These are phyloP conservation scores for Malus fusca DNA, from an alignment of 306 rosid species.

Conservation along the genomic window DNA sequence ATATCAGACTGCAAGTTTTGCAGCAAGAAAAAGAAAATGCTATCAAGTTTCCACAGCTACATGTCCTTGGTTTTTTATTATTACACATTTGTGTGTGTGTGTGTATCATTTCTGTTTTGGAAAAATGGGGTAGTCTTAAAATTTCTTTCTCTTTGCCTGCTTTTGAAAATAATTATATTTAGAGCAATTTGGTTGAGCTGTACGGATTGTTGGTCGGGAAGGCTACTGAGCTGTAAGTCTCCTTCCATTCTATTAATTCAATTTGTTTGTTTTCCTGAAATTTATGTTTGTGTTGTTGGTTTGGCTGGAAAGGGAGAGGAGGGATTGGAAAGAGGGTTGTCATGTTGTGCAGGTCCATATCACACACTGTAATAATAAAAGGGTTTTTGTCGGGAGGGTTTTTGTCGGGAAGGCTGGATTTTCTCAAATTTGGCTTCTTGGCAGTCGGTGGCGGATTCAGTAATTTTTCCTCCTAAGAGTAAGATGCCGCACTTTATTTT, in stretches of 20 bases:
- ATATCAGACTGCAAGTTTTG: slow-evolving; percentile 5
- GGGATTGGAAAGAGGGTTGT: slow-evolving; percentile 19
- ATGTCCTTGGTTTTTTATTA: slow-evolving; percentile 17
- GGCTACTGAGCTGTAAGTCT: slow-evolving; percentile 18
- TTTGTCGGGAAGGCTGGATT: slow-evolving; percentile 6
- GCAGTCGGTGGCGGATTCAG: no score
- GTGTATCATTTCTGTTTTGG: neutral
- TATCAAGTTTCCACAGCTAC: neutral
- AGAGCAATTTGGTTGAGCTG: slow-evolving; percentile 4
- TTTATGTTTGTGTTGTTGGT: slow-evolving; percentile 11
- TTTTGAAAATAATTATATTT: neutral
- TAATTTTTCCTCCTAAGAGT: no score
- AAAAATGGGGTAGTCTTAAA: slow-evolving; percentile 1
- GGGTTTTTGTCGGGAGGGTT: neutral
- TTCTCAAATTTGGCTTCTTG: neutral
- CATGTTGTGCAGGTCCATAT: slow-evolving; percentile 19
- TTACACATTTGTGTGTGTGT: neutral
- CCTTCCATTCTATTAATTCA: neutral
- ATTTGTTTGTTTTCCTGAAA: slow-evolving; percentile 16
- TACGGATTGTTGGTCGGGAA: slow-evolving; percentile 5
- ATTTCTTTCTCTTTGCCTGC: neutral
- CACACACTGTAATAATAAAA: neutral
- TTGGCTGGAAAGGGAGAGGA: slow-evolving; percentile 19
- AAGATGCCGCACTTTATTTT: no score
- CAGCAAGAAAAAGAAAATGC: neutral